These are phyloP conservation scores for Cyamopsis tetragonoloba DNA, from an alignment of 306 rosid genomes.

Conservation along the genomic window DNA sequence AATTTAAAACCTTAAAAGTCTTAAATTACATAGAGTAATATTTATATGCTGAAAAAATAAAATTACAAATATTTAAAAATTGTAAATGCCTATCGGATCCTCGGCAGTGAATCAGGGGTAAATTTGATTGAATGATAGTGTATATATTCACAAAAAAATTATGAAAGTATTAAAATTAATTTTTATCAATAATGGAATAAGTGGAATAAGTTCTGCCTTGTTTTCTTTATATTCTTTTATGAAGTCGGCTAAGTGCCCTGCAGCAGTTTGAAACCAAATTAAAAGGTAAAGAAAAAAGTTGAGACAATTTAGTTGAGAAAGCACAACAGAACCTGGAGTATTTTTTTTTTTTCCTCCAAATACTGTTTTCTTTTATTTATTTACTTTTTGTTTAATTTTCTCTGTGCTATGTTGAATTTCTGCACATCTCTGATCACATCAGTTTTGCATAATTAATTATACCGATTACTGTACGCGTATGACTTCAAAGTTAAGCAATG, in stretches of 20 bases:
- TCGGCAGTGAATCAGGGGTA: not conserved
- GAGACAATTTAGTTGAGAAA: constrained; percentile 34
- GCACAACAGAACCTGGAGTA: constrained; percentile 26
- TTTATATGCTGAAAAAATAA: not conserved
- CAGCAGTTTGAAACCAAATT: constrained; percentile 7
- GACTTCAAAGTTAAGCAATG: constrained; percentile 43
- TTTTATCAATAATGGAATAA: constrained; percentile 6
- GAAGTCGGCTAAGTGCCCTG: constrained; percentile 19
- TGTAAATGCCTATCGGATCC: not conserved
- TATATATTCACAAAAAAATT: not conserved
- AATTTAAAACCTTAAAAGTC: too few relatives aligned
- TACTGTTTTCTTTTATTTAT: too few relatives aligned
- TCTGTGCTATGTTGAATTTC: constrained; percentile 24
- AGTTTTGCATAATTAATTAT: constrained; percentile 6
- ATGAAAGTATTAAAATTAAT: not conserved
- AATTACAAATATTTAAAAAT: not conserved
- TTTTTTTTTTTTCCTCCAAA: constrained; percentile 32
- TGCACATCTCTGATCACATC: constrained; percentile 19
- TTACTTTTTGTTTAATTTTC: constrained; percentile 6
- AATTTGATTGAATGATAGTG: not conserved
- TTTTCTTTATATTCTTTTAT: not conserved
- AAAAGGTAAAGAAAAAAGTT: constrained; percentile 26
- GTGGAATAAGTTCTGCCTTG: not conserved
- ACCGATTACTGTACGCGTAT: constrained; percentile 4
- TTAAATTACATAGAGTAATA: too few relatives aligned